Base-by-base conservation (phyloP, 139 green algal genomes). In the Microglena sp. region DNA sequence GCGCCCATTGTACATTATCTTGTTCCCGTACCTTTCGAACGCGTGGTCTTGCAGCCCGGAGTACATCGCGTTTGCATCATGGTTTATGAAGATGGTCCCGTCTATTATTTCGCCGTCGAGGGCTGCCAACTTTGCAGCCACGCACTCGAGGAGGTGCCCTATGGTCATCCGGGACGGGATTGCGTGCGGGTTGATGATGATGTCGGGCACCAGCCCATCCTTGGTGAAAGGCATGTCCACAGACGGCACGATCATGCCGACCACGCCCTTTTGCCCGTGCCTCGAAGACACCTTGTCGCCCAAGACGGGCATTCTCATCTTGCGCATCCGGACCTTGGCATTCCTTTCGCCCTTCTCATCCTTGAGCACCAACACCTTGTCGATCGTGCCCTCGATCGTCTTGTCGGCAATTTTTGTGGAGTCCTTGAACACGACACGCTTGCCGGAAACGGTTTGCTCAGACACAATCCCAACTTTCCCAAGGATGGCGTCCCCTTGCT, bases 241-340 rank as follows among this genome's bases (percentile, higher is more conserved):
- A 1, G 21, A 1, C 0, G 45, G 28, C 1, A 67, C 8, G 2
- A 61, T 46, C 55, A 63, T 40, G 7, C 64, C 64, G 1, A 72
- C 27, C 2, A 70, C 62, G 8, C 71, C 71, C 65, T 77, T 77
- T 28, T 77, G 71, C 2, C 31, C 65, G 30, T 67, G 36, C 11
- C 71, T 28, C 3, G 62, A 64, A 24, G 73, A 62, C 29, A 89
- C 77, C 68, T 89, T 89, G 72, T 89, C 83, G 26, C 83, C 83
- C 46, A 86, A 67, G 58, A 83, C 35, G 18, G 83, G 83, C 5
- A 73, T 35, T 2, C 81, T 72, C 45, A 79, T 60, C 11, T 66
- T 72, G 5, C 78, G 53, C 2, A 86, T 50, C 3, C 81, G 75
- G 18, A 85, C 69, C 73, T 89, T 89, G n/a, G n/a, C n/a, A n/a